Base-by-base conservation (phyloP, 148 eudicot genomes). In the Tetragonia tetragonoides region DNA sequence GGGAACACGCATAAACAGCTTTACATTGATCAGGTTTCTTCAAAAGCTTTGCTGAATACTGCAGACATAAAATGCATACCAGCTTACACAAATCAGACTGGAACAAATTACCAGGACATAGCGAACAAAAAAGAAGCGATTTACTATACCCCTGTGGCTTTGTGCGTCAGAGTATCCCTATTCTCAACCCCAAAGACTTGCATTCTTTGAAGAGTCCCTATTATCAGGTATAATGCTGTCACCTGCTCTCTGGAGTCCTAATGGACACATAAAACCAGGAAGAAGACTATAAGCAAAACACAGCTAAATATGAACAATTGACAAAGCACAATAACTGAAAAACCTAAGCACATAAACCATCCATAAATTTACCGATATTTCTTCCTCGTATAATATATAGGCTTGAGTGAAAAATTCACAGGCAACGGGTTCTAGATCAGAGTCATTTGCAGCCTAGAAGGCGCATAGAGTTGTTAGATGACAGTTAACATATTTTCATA, bases 351-450 rank as follows among this genome's bases (percentile, higher is more conserved):
- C 34, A 57, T 5, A 42, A 38, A 24, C 39, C 66, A 68, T 61
- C 56, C 66, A 72, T 63, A 16, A 18, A 59, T 18, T 75, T 89
- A 93, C 99, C 92, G 97, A 86, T 70, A 93, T 88, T 91, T 95
- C 99, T 87, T 95, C 99, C 84, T 95, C 99, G 46, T 95, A 95
- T 73, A 95, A 84, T 81, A 95, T 91, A 83, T 91, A 95, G 70
- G 99, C 99, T 81, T 95, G 99, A 78, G 99, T 95, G 82, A 95
- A 95, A 78, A 95, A 95, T 82, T 95, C 99, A 81, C 94, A 95
- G 47, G 99, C 99, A 23, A 93, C 95, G 78, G 97, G 99, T 79
- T 95, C 99, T 56, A 95, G 87, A 81, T 93, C 99, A 79, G 89
- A 93, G 70, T 89, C 92, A 85, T 93, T 90, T 78, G 99, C 97